A percentile compares a stretch with the other conserved stretches of the same genome.
phyloP scores from a whole-genome alignment of 371 early-diverging fungal species.

The Syncephalastrum sp. region DNA sequence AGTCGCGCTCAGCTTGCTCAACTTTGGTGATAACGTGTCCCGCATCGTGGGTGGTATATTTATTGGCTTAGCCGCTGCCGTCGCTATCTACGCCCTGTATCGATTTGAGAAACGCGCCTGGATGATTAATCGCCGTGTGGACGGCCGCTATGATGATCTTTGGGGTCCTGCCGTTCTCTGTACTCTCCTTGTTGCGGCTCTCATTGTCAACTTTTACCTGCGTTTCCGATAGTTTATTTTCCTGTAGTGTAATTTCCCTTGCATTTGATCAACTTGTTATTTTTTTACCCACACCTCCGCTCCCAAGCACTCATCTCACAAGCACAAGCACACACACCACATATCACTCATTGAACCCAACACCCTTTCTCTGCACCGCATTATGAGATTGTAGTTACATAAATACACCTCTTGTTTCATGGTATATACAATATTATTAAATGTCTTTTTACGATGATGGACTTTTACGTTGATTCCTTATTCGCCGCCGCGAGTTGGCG shows the following conservation, averaged over 20 bases:
- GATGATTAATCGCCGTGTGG: constrained; percentile 55
- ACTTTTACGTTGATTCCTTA: neutral
- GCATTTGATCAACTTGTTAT: neutral
- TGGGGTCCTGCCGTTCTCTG: constrained; percentile 86
- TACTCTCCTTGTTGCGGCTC: constrained; percentile 69
- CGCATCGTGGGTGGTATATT: constrained; percentile 77
- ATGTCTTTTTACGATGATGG: neutral
- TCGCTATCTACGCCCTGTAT: constrained; percentile 87
- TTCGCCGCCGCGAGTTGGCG: constrained; percentile 12
- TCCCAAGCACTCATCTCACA: too few species aligned
- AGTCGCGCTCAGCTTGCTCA: constrained; percentile 80
- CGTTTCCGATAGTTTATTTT: constrained; percentile 24
- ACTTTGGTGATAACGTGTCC: constrained; percentile 79
- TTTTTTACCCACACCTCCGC: constrained; percentile 3
- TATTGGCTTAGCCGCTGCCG: constrained; percentile 71
- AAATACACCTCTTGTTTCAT: constrained; percentile 2
- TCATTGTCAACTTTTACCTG: constrained; percentile 45
- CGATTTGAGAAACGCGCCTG: constrained; percentile 89
- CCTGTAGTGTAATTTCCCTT: constrained; percentile 1
- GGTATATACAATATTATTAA: neutral
- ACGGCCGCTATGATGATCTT: constrained; percentile 63
- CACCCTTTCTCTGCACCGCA: neutral
- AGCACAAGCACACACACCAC: constrained; percentile 4
- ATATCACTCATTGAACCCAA: neutral
- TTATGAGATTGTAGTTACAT: constrained; percentile 3